Evolutionary conservation across 495 filamentous ascomycete genomes (phyloP), one percentile per base, ranked within the genome.

Genomic region (Penicillium robsamsonii): DNA sequence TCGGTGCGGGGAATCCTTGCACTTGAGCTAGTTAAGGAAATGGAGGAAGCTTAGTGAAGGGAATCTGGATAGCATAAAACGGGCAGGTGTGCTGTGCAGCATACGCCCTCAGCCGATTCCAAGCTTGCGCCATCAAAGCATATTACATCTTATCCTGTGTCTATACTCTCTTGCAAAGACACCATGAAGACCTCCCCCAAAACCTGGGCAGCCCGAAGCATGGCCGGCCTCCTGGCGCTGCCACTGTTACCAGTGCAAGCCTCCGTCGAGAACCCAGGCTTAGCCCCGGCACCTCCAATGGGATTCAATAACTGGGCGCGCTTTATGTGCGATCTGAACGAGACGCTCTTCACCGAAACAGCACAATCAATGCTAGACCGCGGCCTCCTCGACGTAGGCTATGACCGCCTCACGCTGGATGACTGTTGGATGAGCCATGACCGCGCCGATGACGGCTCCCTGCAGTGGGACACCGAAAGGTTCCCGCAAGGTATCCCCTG

Each of bases 251-350:
- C 44, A 7, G 55, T 59, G 25, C 52, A 60, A 18, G 62, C 64
- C 17, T 67, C 67, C 24, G 42, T 58, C 4, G 52, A 54, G n/a
- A 51, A 56, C 15, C 50, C 61, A 24, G 37, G 15, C 15, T 49
- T 74, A 8, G 66, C 74, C 31, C 68, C 75, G 1, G 62, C 65
- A 0, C 73, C 74, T 0, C 74, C 73, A 17, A 77, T 77, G 74
- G 74, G 74, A 20, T 77, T 74, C 66, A 77, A 74, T 60, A 74
- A 75, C 54, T 77, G 74, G 74, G 64, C 71, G 0, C 74, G 74
- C 9, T 75, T 75, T 57, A 55, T 65, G 50, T 77, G 74, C 56
- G 65, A 72, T 43, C 68, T 76, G 4, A 76, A 77, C 57, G 70
- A 77, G 54, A 74, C 71, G 1, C 67, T 77, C 3, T 75, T 77